These are phyloP conservation scores for Helminthosporium solani DNA, from an alignment of 2,329 filamentous ascomycete genomes.

Conservation along the genomic window DNA sequence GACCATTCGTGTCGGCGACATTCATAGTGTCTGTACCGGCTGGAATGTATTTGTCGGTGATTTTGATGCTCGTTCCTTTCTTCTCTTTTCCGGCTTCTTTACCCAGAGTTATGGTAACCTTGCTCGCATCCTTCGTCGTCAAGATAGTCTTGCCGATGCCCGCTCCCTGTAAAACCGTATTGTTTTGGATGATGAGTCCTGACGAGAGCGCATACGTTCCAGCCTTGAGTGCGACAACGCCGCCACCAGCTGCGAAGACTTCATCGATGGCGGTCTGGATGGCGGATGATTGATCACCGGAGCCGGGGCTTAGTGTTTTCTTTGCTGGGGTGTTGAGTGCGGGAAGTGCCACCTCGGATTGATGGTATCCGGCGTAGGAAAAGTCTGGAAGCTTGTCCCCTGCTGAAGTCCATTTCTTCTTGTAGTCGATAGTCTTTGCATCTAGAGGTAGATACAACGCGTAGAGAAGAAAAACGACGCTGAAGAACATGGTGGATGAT, in stretches of 20 bases:
- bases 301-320: slow-evolving; percentile 5
- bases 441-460: neutral
- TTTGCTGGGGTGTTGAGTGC: slow-evolving; percentile 1
- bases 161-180: slow-evolving; percentile 3
- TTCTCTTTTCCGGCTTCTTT: slow-evolving; percentile 2
- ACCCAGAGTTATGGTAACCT: slow-evolving; percentile 4
- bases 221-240: slow-evolving; percentile 5
- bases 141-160: slow-evolving; percentile 8
- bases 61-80: slow-evolving; percentile 1
- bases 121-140: slow-evolving; percentile 3
- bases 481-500: too few species aligned
- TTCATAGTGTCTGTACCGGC: slow-evolving; percentile 6
- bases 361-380: slow-evolving; percentile 8
- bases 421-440: slow-evolving; percentile 6
- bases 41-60: slow-evolving; percentile 7
- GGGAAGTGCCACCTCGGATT: slow-evolving; percentile 2
- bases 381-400: slow-evolving; percentile 12
- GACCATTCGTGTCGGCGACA: slow-evolving; percentile 2
- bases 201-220: slow-evolving; percentile 9
- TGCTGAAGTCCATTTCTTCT: slow-evolving; percentile 5
- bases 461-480: neutral
- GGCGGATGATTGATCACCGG: slow-evolving; percentile 1
- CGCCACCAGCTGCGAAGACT: slow-evolving; percentile 5
- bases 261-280: slow-evolving; percentile 12
- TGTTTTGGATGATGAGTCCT: slow-evolving; percentile 5